phyloP scores from a whole-genome alignment of 768 basidiomycete genomes.

The Pleurotus tuber-regium region DNA sequence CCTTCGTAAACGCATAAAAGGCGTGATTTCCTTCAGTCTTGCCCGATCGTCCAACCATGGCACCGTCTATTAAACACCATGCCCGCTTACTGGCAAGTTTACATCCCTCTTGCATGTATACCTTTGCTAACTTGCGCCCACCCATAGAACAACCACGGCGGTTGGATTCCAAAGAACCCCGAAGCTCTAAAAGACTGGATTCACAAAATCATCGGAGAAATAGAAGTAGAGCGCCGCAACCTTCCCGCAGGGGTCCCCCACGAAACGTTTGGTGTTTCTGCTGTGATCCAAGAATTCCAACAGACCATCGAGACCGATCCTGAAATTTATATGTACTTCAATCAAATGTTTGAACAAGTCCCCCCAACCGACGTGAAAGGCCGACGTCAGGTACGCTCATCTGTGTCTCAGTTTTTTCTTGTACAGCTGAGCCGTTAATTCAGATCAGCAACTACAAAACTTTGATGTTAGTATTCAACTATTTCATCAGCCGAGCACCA shows the following conservation, averaged over 20 bases:
- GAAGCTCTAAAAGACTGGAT: not conserved
- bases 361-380: constrained; percentile 7
- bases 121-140: too few species aligned
- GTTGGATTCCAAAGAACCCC: not conserved
- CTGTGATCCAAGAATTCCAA: constrained; percentile 28
- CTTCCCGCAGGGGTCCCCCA: too few species aligned
- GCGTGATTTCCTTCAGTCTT: too few species aligned
- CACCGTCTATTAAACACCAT: too few species aligned
- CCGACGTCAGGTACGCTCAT: constrained; percentile 10
- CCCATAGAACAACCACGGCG: not conserved
- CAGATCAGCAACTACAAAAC: constrained; percentile 39
- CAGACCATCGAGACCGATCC: constrained; percentile 25
- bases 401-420: not conserved
- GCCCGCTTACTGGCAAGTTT: too few species aligned
- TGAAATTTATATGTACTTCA: constrained; percentile 28
- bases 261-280: too few species aligned
- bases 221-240: not conserved
- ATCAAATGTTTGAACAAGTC: constrained; percentile 26
- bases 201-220: not conserved
- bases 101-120: too few species aligned
- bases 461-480: constrained; percentile 38
- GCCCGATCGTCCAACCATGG: too few species aligned
- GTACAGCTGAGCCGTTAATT: too few species aligned
- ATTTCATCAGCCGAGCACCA: constrained; percentile 39
- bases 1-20: too few species aligned